Percentiles rank a stretch among this genome's conserved stretches.
Evolutionary conservation across 345 rosid genomes (phyloP).

Genomic region (Rhodomyrtus tomentosa): DNA sequence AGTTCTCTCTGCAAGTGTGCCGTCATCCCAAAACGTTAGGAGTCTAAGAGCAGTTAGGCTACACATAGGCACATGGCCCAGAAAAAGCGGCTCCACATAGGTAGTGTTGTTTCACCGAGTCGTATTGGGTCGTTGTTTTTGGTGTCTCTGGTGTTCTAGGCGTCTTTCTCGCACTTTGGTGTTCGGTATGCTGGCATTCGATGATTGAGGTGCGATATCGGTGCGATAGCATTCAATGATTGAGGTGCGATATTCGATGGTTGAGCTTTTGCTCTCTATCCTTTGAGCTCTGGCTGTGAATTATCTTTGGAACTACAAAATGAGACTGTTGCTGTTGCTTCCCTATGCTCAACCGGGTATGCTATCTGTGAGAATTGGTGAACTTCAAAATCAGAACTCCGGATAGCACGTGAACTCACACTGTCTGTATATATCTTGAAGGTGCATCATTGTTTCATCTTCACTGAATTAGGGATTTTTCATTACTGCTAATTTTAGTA

Average conservation of each 20-base stretch:
- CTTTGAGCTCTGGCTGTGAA: neutral
- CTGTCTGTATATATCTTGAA: neutral
- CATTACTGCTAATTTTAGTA: neutral
- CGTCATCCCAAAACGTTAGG: neutral
- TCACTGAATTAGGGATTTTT: neutral
- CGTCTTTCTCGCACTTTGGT: neutral
- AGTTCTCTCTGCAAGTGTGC: neutral
- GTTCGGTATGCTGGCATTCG: neutral
- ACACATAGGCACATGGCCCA: neutral
- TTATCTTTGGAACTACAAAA: neutral
- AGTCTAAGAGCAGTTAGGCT: neutral
- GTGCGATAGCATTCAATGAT: neutral
- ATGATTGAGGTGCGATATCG: neutral
- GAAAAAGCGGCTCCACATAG: neutral
- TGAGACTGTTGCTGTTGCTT: neutral
- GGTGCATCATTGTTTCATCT: neutral
- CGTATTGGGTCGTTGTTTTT: neutral
- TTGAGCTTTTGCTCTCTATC: neutral
- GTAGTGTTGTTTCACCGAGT: neutral
- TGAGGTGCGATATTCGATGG: neutral
- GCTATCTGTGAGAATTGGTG: neutral
- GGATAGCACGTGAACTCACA: neutral
- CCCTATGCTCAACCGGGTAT: neutral
- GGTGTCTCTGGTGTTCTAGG: neutral
- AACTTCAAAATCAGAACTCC: neutral